Percentiles rank a stretch among this genome's conserved stretches.
Conservation (phyloP, 495 filamentous ascomycete genomes). For the Saxophila tyrrhenica region DNA sequence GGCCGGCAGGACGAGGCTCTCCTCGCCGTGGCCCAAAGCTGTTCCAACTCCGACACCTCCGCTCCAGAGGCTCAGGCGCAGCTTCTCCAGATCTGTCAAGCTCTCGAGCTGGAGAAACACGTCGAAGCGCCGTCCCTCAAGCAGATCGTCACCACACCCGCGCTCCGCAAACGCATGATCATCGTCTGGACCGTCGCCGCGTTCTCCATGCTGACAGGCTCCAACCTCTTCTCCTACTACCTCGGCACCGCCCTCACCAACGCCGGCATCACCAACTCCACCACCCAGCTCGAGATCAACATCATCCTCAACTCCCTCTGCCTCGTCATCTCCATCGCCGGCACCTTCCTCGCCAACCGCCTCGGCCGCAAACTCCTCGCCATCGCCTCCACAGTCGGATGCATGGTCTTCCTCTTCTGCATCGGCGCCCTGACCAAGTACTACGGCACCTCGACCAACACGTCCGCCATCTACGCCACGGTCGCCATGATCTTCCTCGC, state of each 20-base stretch:
- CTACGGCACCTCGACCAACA: constrained; percentile 28
- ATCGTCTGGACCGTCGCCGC: constrained; percentile 4
- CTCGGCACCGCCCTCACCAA: constrained; percentile 34
- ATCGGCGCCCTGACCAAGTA: constrained; percentile 40
- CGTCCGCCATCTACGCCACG: constrained; percentile 35
- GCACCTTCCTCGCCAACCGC: constrained; percentile 30
- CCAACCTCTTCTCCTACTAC: constrained; percentile 42
- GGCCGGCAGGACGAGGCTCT: too few species aligned
- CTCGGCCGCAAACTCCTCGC: constrained; percentile 38
- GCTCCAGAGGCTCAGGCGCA: too few species aligned
- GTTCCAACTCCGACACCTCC: too few species aligned
- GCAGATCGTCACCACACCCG: too few species aligned
- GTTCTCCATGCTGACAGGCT: constrained; percentile 41
- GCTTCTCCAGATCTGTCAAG: too few species aligned
- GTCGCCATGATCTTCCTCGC: constrained; percentile 35
- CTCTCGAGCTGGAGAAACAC: too few species aligned
- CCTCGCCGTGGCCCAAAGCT: too few species aligned
- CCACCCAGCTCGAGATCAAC: constrained; percentile 37
- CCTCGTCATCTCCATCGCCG: constrained; percentile 29
- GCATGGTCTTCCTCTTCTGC: constrained; percentile 39
- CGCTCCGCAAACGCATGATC: too few species aligned
- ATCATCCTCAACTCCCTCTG: constrained; percentile 39
- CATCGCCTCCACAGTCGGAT: constrained; percentile 26
- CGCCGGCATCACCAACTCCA: constrained; percentile 35
- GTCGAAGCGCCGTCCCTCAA: too few species aligned